Base-by-base conservation (phyloP, 148 eudicot species). In the Agrostemma githago region DNA sequence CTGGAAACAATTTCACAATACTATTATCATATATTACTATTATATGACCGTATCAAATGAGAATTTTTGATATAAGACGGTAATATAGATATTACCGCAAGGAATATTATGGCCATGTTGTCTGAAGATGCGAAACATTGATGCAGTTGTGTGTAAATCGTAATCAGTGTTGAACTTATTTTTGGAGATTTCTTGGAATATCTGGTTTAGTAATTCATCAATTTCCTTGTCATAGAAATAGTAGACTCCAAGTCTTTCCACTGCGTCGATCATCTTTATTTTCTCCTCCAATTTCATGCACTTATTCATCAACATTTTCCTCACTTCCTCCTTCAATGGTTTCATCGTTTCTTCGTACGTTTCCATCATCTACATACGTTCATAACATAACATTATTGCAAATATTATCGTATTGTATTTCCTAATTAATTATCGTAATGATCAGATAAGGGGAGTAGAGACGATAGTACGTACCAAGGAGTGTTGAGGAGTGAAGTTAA, bases 41-140 rank as follows among this genome's bases (percentile, higher is more conserved):
- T 1, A 1, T 3, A 9, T 8, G 9, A 69, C 5, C 44, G 20
- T 6, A 4, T 34, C 43, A 40, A n/a, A 56, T n/a, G 2, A 21
- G 40, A 8, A 62, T 19, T 62, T 41, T 0, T 17, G 34, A 26
- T 0, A 26, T 17, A 43, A 0, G 10, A 46, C n/a, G 8, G 8
- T n/a, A 44, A 21, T 16, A 14, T 34, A 51, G 12, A 3, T 20
- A 51, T 44, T 78, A 85, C 85, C 85, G 44, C 64, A 77, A 15
- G 82, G 79, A 11, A 85, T 69, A 7, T 72, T 77, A 62, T 72
- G 74, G n/a, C 88, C 88, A 62, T 85, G 78, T 34, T 84, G 83
- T 38, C 85, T 73, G 56, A 79, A 84, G 20, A 82, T 62, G 46
- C 84, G 85, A 59, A 84, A 84, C 20, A 74, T 79, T 48, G 69